Conservation (phyloP, 2,329 filamentous ascomycete genomes). For the Calonectria ilicicola region DNA sequence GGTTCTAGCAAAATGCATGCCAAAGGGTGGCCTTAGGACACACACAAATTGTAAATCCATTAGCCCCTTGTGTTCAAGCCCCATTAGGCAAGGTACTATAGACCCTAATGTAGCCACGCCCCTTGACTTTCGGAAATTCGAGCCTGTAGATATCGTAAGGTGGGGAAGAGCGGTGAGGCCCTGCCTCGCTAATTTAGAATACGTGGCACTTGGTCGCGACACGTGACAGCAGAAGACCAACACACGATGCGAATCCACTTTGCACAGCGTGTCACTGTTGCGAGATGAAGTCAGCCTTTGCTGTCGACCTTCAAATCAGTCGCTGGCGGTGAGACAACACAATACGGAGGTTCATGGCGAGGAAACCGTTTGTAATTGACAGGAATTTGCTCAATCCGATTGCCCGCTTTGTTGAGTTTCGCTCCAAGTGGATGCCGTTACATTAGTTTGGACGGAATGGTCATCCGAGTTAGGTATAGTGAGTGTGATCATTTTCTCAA, state of each 20-base stretch:
- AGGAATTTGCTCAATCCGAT: neutral
- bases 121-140: neutral
- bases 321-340: neutral
- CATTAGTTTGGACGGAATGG: neutral
- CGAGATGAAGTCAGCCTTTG: neutral
- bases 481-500: neutral
- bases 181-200: neutral
- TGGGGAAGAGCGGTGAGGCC: conserved; percentile 4
- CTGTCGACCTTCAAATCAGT: neutral
- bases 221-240: neutral
- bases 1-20: neutral
- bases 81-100: neutral
- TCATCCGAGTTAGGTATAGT: neutral
- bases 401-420: neutral
- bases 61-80: neutral
- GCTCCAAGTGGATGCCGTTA: neutral
- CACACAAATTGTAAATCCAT: neutral
- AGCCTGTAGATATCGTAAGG: neutral
- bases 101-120: neutral
- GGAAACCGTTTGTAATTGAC: neutral
- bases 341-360: neutral
- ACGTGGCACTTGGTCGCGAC: neutral
- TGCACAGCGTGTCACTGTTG: neutral
- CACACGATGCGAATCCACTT: neutral
- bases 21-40: neutral